phyloP scores from a whole-genome alignment of 2,329 filamentous ascomycete species.

The Ciborinia camelliae region DNA sequence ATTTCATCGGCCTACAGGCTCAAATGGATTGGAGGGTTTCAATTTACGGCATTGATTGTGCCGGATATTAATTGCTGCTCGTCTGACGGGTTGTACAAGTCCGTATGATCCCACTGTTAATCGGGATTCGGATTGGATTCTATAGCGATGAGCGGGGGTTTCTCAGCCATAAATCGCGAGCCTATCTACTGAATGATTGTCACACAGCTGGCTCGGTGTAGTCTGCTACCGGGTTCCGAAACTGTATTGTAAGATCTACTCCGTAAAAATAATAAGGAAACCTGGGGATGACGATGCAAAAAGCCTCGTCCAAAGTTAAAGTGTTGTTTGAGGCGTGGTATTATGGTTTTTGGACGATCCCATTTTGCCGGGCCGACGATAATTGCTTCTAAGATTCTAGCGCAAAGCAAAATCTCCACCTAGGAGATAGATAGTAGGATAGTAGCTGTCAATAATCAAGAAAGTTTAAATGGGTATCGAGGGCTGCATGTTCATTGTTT shows the following conservation, averaged over 20 bases:
- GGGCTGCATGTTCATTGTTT: constrained; percentile 10
- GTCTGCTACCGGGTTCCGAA: neutral
- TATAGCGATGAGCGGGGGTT: constrained; percentile 2
- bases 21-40: neutral
- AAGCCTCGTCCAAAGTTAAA: constrained; percentile 7
- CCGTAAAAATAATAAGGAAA: neutral
- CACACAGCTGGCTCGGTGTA: neutral
- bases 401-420: neutral
- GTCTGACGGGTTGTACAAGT: neutral
- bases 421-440: neutral
- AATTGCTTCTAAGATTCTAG: constrained; percentile 7
- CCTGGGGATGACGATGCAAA: constrained; percentile 3
- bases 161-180: neutral
- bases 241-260: neutral
- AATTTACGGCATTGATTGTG: neutral
- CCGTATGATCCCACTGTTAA: neutral
- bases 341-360: neutral
- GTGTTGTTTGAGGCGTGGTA: constrained; percentile 2
- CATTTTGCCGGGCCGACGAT: constrained; percentile 8
- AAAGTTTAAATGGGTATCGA: constrained; percentile 10
- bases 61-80: constrained; percentile 1
- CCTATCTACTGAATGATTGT: neutral
- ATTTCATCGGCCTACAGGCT: neutral
- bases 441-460: constrained; percentile 8
- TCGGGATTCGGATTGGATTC: neutral